Base-by-base conservation (phyloP, 108 stramenopile species). In the Cyclotella sp. region DNA sequence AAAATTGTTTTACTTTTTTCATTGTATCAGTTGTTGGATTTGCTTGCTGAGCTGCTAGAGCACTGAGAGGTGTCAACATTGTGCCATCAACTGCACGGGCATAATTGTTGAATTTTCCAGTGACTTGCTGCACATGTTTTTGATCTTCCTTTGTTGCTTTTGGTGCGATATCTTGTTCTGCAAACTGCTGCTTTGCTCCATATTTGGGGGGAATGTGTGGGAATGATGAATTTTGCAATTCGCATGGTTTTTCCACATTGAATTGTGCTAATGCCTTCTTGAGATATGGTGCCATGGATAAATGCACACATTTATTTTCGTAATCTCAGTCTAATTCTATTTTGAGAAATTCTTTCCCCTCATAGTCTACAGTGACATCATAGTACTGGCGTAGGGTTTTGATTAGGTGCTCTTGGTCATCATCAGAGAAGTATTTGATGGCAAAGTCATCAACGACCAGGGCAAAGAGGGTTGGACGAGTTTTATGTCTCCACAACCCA, bases 281-380 rank as follows among this genome's bases (percentile, higher is more conserved):
- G 26, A 86, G 64, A 29, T 86, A 89, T 16, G 77, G 79, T 47
- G 83, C 82, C 79, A 88, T 81, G 22, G 88, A 84, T 8, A 83
- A 28, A 52, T 82, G 74, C 14, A 78, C 77, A 19, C 49, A 39
- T 22, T 81, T 51, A 12, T 57, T 51, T 27, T 59, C n/a, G 61
- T 89, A 86, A 49, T 89, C 63, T 86, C 84, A 85, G 51, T 70
- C 62, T 55, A 88, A 30, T 34, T 57, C 60, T 34, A 85, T 44
- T 9, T 84, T n/a, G n/a, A n/a, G n/a, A n/a, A n/a, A n/a, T n/a
- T n/a, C n/a, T n/a, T n/a, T n/a, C n/a, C n/a, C n/a, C n/a, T n/a
- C n/a, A n/a, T n/a, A n/a, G n/a, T n/a, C n/a, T n/a, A n/a, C n/a
- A n/a, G 53, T n/a, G 21, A 54, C 53, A 54, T 54, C 53, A 19